Percentiles rank a stretch among this genome's conserved stretches.
Conservation (phyloP, 345 rosid genomes). For the Boechera stricta region DNA sequence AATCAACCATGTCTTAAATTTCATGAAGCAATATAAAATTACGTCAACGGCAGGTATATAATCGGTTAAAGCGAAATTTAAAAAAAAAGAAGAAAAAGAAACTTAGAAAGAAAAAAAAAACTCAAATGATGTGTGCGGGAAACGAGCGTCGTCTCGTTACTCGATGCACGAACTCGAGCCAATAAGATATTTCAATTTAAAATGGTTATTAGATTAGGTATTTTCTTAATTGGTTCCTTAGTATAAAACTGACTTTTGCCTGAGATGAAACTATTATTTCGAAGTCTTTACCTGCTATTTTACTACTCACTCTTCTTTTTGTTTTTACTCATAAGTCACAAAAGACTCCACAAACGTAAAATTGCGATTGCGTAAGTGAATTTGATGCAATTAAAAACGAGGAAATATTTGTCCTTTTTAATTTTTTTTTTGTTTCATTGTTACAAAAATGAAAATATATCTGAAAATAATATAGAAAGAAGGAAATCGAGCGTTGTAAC, state of each 20-base stretch:
- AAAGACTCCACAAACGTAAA: not conserved
- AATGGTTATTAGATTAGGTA: conserved; percentile 12
- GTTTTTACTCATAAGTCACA: conserved; percentile 13
- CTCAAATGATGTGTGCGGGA: conserved; percentile 46
- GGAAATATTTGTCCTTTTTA: not conserved
- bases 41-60: conserved; percentile 1
- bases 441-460: not conserved
- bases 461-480: not conserved
- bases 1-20: not conserved
- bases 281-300: conserved; percentile 24
- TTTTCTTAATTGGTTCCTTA: not conserved
- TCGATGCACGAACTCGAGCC: conserved; percentile 48
- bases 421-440: not conserved
- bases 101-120: not conserved
- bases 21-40: conserved; percentile 7
- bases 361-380: not conserved
- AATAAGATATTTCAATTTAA: conserved; percentile 11
- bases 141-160: conserved; percentile 41
- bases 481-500: conserved; percentile 6
- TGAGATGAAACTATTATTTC: not conserved
- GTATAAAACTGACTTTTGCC: conserved; percentile 28
- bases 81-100: not conserved
- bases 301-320: conserved; percentile 14
- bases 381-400: not conserved
- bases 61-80: not conserved